These are phyloP conservation scores for Erucastrum elatum DNA, from an alignment of 345 rosid genomes.

Conservation along the genomic window DNA sequence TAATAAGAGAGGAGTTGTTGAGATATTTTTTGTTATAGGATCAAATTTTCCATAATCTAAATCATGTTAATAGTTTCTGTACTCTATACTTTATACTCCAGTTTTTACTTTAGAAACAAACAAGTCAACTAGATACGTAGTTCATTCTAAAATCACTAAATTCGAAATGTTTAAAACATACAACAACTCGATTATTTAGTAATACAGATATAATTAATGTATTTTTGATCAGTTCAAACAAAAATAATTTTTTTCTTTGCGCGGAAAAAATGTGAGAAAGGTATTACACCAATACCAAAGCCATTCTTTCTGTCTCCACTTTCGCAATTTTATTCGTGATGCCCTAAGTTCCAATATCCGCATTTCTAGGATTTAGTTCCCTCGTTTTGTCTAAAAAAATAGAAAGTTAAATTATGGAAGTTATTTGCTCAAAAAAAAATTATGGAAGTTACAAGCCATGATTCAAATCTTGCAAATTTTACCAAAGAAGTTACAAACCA, in stretches of 20 bases:
- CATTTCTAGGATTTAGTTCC: conserved; percentile 35
- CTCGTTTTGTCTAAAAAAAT: conserved; percentile 14
- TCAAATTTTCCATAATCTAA: too few species aligned
- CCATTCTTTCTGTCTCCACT: conserved; percentile 35
- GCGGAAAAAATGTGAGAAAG: conserved; percentile 3
- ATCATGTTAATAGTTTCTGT: not conserved
- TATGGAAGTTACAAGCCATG: conserved; percentile 9
- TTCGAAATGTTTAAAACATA: not conserved
- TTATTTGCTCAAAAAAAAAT: not conserved
- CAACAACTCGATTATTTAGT: too few species aligned
- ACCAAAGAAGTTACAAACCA: not conserved
- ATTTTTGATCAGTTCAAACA: not conserved
- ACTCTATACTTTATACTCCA: not conserved
- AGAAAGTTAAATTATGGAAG: not conserved
- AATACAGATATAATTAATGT: too few species aligned
- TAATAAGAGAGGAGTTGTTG: too few species aligned
- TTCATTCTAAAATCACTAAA: not conserved
- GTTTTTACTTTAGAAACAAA: not conserved
- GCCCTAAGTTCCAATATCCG: conserved; percentile 31
- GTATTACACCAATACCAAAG: conserved; percentile 36
- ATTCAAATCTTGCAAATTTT: too few species aligned
- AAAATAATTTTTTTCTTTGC: not conserved
- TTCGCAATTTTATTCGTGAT: conserved; percentile 14
- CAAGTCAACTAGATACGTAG: not conserved
- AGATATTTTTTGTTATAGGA: too few species aligned